These are phyloP conservation scores for Gonapodya prolifera DNA, from an alignment of 192 early-diverging fungal species.

Conservation along the genomic window DNA sequence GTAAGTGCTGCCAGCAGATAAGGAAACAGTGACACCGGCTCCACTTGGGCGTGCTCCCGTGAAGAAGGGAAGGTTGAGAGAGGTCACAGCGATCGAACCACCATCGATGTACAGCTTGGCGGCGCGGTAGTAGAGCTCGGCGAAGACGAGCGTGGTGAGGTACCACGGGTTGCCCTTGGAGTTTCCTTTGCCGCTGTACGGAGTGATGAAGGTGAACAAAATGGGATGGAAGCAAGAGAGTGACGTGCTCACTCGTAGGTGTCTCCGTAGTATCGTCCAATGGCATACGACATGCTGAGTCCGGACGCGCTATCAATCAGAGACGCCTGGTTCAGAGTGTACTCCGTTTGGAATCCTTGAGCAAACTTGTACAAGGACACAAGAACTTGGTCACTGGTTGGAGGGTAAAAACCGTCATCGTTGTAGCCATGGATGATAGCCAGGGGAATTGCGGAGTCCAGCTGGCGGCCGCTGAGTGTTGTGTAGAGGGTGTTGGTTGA, in stretches of 20 bases:
- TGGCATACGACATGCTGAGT: no score
- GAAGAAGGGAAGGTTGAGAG: constrained; percentile 23
- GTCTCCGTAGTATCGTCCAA: constrained; percentile 69
- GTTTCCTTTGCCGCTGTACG: constrained; percentile 39
- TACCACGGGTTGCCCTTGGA: constrained; percentile 65
- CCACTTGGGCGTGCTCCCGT: constrained; percentile 14
- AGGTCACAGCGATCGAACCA: constrained; percentile 17
- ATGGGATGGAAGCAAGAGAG: no score
- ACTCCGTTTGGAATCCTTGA: constrained; percentile 19
- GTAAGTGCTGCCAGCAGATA: no score
- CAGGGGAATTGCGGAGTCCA: no score
- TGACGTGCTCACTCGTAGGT: no score
- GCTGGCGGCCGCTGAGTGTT: no score
- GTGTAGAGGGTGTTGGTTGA: no score
- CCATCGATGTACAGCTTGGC: constrained; percentile 16
- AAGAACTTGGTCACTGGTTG: constrained; percentile 22
- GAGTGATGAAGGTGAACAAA: no score
- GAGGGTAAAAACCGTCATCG: no score
- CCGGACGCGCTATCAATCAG: no score
- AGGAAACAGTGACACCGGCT: constrained; percentile 9
- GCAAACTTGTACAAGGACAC: constrained; percentile 15
- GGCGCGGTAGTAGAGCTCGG: constrained; percentile 51
- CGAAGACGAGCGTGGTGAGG: constrained; percentile 40
- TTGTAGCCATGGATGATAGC: no score
- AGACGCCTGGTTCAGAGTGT: constrained; percentile 28